Percentiles rank a stretch among this genome's conserved stretches.
Conservation (phyloP, 176 grass and related monocot species). For the Aegilops tauschii region DNA sequence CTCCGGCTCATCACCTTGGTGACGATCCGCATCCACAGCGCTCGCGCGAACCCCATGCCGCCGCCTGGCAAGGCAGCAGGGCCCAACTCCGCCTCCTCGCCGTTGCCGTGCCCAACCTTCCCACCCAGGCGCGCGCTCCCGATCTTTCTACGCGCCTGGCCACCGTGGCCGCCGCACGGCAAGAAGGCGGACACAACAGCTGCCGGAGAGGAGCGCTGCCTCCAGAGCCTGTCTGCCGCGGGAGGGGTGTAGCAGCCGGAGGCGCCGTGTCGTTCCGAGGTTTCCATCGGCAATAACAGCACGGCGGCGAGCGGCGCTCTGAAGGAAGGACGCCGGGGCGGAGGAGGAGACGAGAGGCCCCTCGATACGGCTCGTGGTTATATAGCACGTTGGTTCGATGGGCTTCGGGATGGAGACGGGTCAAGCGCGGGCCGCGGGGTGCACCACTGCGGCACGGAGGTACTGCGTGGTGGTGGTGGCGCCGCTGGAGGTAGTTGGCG, state of each 20-base stretch:
- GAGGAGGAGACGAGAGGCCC: not conserved
- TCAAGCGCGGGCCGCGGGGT: not conserved
- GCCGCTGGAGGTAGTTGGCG: not conserved
- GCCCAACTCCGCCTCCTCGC: not conserved
- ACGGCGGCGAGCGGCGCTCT: not conserved
- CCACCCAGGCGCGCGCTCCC: not conserved
- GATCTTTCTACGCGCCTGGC: not conserved
- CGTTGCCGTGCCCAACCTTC: not conserved
- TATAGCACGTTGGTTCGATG: not conserved
- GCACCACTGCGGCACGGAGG: not conserved
- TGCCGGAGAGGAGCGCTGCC: constrained; percentile 31
- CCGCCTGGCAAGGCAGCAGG: not conserved
- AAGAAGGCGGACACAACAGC: constrained; percentile 10
- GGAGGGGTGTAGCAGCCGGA: not conserved
- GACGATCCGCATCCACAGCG: constrained; percentile 47
- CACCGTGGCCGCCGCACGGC: not conserved
- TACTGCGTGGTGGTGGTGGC: not conserved
- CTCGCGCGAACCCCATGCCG: constrained; percentile 8
- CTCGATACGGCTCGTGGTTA: not conserved
- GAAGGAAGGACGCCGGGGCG: not conserved
- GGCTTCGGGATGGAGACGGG: not conserved
- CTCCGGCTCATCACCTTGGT: not conserved
- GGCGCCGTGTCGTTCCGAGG: not conserved
- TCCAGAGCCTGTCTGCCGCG: not conserved
- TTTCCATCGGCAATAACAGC: not conserved